phyloP scores from a whole-genome alignment of 176 grass and related monocot species.

The Eremochloa ophiuroides region DNA sequence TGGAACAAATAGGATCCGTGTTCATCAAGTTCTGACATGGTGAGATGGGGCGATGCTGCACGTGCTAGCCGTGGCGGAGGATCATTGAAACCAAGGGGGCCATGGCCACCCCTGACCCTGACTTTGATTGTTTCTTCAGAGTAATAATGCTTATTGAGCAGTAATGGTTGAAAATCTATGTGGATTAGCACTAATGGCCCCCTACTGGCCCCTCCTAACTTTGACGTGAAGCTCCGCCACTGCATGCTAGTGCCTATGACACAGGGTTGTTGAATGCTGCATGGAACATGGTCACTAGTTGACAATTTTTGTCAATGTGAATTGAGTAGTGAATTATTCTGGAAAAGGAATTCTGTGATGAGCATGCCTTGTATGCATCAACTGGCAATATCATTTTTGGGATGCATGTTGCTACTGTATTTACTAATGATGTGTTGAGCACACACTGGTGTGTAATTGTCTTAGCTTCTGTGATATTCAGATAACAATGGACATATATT shows the following conservation, averaged over 20 bases:
- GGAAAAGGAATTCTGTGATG: background rate
- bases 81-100: no score
- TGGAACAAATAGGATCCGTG: background rate
- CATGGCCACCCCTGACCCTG: no score
- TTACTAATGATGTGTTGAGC: background rate
- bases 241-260: background rate
- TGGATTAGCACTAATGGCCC: no score
- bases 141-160: no score
- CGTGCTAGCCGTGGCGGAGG: no score
- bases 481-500: background rate
- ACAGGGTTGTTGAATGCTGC: background rate
- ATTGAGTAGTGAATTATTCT: background rate
- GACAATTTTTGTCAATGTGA: background rate
- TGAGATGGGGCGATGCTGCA: background rate
- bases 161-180: no score
- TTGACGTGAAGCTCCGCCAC: no score
- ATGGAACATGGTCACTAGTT: background rate
- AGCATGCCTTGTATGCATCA: background rate
- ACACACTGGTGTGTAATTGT: background rate
- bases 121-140: no score
- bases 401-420: background rate
- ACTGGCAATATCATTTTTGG: background rate
- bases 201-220: no score
- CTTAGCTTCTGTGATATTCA: background rate
- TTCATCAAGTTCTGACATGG: background rate